phyloP scores from a whole-genome alignment of 2,329 filamentous ascomycete species.

The Huntiella omanensis region DNA sequence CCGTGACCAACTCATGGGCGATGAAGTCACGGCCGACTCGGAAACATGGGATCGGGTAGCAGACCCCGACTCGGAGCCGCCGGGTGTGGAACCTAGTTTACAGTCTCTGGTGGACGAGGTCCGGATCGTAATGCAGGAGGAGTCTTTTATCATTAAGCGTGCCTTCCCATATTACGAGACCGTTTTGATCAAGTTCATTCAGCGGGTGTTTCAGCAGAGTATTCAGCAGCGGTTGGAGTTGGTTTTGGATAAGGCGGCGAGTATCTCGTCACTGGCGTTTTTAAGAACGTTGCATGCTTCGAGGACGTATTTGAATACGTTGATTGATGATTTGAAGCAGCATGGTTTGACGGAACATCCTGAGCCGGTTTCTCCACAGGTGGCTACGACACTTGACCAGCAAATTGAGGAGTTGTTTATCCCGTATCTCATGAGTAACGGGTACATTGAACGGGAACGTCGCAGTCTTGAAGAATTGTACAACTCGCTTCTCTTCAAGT shows the following conservation, averaged over 20 bases:
- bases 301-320: conserved; percentile 64
- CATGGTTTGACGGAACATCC: conserved; percentile 93
- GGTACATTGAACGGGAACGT: conserved; percentile 51
- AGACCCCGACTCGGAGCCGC: conserved; percentile 82
- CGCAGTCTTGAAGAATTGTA: conserved; percentile 62
- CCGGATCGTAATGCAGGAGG: conserved; percentile 86
- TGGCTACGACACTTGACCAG: conserved; percentile 54
- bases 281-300: conserved; percentile 80
- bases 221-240: conserved; percentile 91
- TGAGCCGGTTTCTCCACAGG: conserved; percentile 73
- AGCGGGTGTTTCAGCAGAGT: conserved; percentile 92
- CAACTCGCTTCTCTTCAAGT: conserved; percentile 87
- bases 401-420: conserved; percentile 63
- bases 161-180: conserved; percentile 95
- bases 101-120: conserved; percentile 90
- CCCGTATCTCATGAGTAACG: conserved; percentile 48
- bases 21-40: conserved; percentile 59
- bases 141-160: conserved; percentile 89
- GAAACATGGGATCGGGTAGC: conserved; percentile 81
- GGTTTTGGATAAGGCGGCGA: conserved; percentile 85
- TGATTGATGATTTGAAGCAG: conserved; percentile 84
- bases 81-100: conserved; percentile 76
- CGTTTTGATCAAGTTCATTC: conserved; percentile 79
- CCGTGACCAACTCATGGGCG: conserved; percentile 72
- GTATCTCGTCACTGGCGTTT: conserved; percentile 81